Evolutionary conservation across 225 moss, liverwort and hornwort genomes (phyloP).

Genomic region (Antitrichia curtipendula): DNA sequence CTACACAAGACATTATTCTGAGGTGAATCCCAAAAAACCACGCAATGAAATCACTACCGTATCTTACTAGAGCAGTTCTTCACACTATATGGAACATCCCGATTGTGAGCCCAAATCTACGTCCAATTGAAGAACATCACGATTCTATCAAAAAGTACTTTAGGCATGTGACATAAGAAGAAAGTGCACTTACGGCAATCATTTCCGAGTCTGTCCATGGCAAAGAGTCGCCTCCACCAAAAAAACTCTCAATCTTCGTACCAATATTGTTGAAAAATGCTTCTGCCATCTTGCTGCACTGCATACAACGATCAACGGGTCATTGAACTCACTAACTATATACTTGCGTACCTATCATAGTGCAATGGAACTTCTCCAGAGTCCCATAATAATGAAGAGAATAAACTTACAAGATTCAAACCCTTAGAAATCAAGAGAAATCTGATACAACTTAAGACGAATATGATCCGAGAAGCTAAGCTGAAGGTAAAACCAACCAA

Average conservation of each 20-base stretch:
- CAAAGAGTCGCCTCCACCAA: slow-evolving; percentile 40
- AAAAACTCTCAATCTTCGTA: slow-evolving; percentile 36
- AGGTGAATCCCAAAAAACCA: neutral
- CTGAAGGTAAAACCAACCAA: neutral
- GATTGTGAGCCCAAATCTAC: neutral
- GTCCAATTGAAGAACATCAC: neutral
- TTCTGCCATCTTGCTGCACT: slow-evolving; percentile 33
- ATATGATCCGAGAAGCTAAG: too few relatives aligned
- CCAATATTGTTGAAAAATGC: slow-evolving; percentile 42
- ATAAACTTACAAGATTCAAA: neutral
- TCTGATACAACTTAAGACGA: neutral
- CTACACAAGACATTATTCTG: neutral
- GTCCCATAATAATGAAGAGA: neutral
- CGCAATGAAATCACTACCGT: neutral
- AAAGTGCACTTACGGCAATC: slow-evolving; percentile 26
- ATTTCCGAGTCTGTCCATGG: slow-evolving; percentile 61
- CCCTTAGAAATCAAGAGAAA: neutral
- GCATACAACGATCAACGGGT: neutral
- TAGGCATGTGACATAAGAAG: neutral
- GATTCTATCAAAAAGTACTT: neutral
- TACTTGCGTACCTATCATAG: neutral
- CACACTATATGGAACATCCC: neutral
- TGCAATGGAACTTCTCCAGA: neutral
- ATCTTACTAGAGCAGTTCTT: neutral
- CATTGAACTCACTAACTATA: neutral